phyloP scores from a whole-genome alignment of 2,329 filamentous ascomycete species.

The Colletotrichum brevisporum region DNA sequence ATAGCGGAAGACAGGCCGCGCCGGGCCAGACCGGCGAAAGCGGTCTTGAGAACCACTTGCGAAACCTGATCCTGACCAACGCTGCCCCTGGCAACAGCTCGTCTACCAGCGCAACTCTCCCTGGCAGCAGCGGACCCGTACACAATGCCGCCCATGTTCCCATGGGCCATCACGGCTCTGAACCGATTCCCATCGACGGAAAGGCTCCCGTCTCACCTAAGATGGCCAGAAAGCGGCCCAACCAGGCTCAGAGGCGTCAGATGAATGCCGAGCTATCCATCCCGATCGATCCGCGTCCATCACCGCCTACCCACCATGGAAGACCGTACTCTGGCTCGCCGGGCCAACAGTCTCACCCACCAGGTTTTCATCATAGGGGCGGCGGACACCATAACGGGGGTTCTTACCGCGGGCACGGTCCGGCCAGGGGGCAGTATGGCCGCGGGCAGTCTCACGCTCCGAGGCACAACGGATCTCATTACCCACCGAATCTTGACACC shows the following conservation, averaged over 20 bases:
- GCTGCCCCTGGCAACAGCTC: conserved; percentile 46
- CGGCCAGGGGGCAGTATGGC: conserved; percentile 10
- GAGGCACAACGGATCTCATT: conserved; percentile 46
- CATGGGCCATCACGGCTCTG: neutral
- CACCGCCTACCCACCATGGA: conserved; percentile 48
- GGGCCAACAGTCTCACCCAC: conserved; percentile 45
- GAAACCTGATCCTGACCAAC: conserved; percentile 72
- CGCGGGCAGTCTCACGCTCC: conserved; percentile 31
- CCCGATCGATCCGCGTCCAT: conserved; percentile 64
- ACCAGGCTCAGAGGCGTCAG: conserved; percentile 75
- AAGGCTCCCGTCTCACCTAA: conserved; percentile 53
- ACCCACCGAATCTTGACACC: conserved; percentile 36
- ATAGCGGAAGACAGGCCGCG: conserved; percentile 14
- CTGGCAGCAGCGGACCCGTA: neutral
- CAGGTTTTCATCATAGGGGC: conserved; percentile 13
- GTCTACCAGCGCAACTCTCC: conserved; percentile 30
- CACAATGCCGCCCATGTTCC: neutral
- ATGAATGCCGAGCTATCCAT: conserved; percentile 73
- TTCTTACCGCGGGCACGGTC: conserved; percentile 18
- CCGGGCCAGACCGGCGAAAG: conserved; percentile 52
- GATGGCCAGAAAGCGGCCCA: conserved; percentile 65
- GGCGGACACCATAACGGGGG: conserved; percentile 11
- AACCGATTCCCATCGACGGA: conserved; percentile 48
- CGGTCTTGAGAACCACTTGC: conserved; percentile 70
- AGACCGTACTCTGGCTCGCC: conserved; percentile 49